Evolutionary conservation across 2,329 filamentous ascomycete genomes (phyloP).

Genomic region (Aschersonia sp.): DNA sequence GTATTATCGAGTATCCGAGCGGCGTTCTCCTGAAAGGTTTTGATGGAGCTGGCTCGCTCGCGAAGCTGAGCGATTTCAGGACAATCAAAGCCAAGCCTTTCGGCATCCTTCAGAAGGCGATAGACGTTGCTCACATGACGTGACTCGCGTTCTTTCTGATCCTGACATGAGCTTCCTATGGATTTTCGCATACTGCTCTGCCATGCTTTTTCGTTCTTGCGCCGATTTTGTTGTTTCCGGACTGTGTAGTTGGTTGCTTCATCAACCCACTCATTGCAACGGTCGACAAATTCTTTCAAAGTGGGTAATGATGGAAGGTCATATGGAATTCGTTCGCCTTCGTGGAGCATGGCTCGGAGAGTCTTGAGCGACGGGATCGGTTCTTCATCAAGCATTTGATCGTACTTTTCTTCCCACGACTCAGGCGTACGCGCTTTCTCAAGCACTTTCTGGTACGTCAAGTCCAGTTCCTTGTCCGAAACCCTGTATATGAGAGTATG

Average conservation of each 20-base stretch:
- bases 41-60: constrained; percentile 74
- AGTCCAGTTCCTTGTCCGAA: constrained; percentile 53
- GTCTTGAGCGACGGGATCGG: constrained; percentile 74
- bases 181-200: constrained; percentile 61
- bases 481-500: constrained; percentile 71
- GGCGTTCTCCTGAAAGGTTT: constrained; percentile 69
- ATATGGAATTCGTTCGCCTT: constrained; percentile 94
- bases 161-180: constrained; percentile 36
- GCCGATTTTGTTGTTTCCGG: constrained; percentile 91
- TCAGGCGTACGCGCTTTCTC: constrained; percentile 82
- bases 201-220: constrained; percentile 85
- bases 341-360: constrained; percentile 69
- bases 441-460: constrained; percentile 58
- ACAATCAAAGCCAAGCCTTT: constrained; percentile 83
- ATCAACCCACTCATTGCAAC: constrained; percentile 95
- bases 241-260: constrained; percentile 94
- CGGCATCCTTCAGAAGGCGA: constrained; percentile 68
- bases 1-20: constrained; percentile 54
- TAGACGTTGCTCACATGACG: constrained; percentile 83
- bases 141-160: constrained; percentile 72
- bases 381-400: constrained; percentile 71
- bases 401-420: constrained; percentile 80
- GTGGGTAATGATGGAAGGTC: constrained; percentile 70
- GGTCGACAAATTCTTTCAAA: constrained; percentile 80
- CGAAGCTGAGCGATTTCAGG: constrained; percentile 76